Evolutionary conservation across 371 early-diverging fungal species (phyloP).

Genomic region (Blastocladiella emersonii): DNA sequence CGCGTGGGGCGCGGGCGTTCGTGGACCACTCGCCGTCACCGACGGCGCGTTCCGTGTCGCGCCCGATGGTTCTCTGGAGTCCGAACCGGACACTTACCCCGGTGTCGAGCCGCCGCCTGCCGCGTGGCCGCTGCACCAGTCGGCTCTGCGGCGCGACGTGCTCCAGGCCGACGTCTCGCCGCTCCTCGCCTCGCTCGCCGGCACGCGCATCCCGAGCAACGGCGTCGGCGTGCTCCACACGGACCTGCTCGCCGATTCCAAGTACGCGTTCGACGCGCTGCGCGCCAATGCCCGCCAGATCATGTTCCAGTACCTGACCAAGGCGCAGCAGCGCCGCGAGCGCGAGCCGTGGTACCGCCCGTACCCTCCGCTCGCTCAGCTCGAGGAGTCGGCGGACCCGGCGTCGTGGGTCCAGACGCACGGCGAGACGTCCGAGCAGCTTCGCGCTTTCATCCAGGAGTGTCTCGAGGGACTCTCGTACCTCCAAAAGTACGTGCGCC

Average conservation of each 20-base stretch:
- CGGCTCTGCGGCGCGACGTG: constrained; percentile 57
- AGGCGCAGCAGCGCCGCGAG: constrained; percentile 34
- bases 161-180: constrained; percentile 92
- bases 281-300: constrained; percentile 72
- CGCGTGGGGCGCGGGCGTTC: constrained; percentile 88
- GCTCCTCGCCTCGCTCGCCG: constrained; percentile 78
- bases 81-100: too few relatives aligned
- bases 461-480: too few relatives aligned
- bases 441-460: too few relatives aligned
- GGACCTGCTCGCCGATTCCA: constrained; percentile 16
- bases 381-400: constrained; percentile 9
- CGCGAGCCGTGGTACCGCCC: neutral
- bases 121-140: constrained; percentile 40
- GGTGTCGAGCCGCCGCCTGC: too few relatives aligned
- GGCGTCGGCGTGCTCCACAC: constrained; percentile 70
- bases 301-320: constrained; percentile 64
- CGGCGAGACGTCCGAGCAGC: too few relatives aligned
- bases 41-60: too few relatives aligned
- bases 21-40: constrained; percentile 1
- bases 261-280: constrained; percentile 51
- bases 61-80: too few relatives aligned
- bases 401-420: too few relatives aligned
- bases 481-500: too few relatives aligned
- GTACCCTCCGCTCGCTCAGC: constrained; percentile 10
- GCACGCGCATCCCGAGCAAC: constrained; percentile 74